Conservation (phyloP, 768 basidiomycete genomes). For the Naematelia aurantialba region DNA sequence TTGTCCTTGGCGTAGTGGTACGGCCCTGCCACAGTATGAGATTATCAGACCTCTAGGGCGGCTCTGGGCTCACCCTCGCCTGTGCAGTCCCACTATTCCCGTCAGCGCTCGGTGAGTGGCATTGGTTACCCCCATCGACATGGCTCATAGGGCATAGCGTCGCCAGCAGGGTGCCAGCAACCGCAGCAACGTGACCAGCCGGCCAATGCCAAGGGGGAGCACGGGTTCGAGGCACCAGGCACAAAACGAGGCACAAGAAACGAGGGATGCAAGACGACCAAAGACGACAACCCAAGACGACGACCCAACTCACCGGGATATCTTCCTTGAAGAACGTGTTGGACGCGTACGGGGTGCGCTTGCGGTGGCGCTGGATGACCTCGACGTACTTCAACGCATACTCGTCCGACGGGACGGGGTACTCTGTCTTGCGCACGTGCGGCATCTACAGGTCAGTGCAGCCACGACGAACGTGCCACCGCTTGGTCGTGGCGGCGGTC, state of each 20-base stretch:
- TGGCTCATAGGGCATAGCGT: too few species aligned
- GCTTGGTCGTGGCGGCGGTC: not conserved
- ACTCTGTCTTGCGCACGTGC: constrained; percentile 31
- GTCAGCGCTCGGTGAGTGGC: too few species aligned
- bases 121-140: not conserved
- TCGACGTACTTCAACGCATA: constrained; percentile 36
- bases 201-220: too few species aligned
- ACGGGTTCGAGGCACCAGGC: too few species aligned
- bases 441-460: constrained; percentile 30
- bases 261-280: too few species aligned
- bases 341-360: constrained; percentile 32
- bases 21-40: constrained; percentile 10
- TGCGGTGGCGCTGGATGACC: constrained; percentile 40
- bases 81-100: constrained; percentile 24
- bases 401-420: constrained; percentile 15
- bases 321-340: constrained; percentile 41
- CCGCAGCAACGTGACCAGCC: too few species aligned
- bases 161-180: too few species aligned
- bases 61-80: not conserved
- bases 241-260: too few species aligned
- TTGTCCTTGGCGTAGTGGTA: constrained; percentile 18
- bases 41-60: not conserved
- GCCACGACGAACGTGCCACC: not conserved
- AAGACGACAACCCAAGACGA: too few species aligned
- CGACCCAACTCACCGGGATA: constrained; percentile 27